Percentiles rank a stretch among this genome's conserved stretches.
These are phyloP conservation scores for Spathaspora gorwiae DNA, from an alignment of 805 yeast species.

Conservation along the genomic window DNA sequence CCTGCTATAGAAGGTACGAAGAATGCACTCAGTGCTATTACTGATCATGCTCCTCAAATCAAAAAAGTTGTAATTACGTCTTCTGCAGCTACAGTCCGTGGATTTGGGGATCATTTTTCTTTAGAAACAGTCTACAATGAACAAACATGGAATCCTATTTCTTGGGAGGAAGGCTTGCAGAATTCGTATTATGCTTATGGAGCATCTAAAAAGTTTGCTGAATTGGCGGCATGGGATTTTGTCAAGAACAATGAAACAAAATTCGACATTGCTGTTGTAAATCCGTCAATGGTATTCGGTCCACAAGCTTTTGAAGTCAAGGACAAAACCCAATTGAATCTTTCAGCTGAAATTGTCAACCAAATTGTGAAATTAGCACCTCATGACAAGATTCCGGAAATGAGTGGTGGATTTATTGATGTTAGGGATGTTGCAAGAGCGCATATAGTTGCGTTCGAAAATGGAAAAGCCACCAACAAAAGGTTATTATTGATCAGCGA, in stretches of 20 bases:
- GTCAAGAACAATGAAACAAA: constrained; percentile 18
- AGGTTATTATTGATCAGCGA: constrained; percentile 17
- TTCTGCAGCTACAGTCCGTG: constrained; percentile 38
- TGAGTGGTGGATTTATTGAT: constrained; percentile 26
- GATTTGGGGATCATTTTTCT: constrained; percentile 5
- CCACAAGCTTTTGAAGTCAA: constrained; percentile 14
- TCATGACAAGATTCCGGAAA: constrained; percentile 17
- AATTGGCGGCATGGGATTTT: constrained; percentile 55
- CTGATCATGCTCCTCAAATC: constrained; percentile 21
- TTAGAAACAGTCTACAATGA: constrained; percentile 23
- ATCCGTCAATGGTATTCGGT: constrained; percentile 21
- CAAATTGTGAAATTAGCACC: constrained; percentile 27
- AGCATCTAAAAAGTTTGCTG: constrained; percentile 59
- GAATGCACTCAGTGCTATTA: constrained; percentile 13
- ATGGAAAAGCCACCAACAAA: constrained; percentile 17
- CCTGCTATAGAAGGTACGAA: constrained; percentile 52
- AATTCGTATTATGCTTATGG: constrained; percentile 44
- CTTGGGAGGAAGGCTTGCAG: constrained; percentile 34
- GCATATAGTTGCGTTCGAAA: constrained; percentile 35
- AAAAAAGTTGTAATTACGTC: constrained; percentile 49
- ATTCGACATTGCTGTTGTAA: constrained; percentile 8
- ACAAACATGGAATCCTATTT: constrained; percentile 30
- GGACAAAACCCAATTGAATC: constrained; percentile 19
- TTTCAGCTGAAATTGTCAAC: constrained; percentile 36
- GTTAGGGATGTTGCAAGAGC: constrained; percentile 45